Evolutionary conservation across 495 filamentous ascomycete species (phyloP).

Genomic region (Talaromyces stipitatus): DNA sequence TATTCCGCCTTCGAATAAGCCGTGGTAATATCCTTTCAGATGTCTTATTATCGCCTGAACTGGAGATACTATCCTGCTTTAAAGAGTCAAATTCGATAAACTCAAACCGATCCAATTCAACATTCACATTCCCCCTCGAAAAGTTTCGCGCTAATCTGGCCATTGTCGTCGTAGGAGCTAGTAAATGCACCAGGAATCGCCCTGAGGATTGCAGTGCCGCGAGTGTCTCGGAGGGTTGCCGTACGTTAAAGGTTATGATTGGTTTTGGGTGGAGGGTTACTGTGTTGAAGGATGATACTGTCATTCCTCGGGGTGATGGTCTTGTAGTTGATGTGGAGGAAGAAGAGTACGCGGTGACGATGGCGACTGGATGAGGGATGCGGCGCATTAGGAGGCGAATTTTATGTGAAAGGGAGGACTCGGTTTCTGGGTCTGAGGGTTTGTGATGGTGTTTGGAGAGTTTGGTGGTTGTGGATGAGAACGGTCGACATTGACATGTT

Average conservation of each 20-base stretch:
- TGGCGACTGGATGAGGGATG: constrained; percentile 65
- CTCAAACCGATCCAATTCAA: constrained; percentile 32
- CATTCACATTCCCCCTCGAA: constrained; percentile 28
- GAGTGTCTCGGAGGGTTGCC: constrained; percentile 62
- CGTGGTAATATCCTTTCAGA: neutral
- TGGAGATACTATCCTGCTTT: neutral
- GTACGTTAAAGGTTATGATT: constrained; percentile 73
- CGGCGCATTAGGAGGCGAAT: constrained; percentile 61
- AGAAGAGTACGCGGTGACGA: constrained; percentile 50
- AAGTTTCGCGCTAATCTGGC: constrained; percentile 37
- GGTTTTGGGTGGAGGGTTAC: constrained; percentile 60
- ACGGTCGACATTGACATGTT: neutral
- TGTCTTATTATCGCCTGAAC: neutral
- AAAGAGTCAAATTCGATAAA: constrained; percentile 11
- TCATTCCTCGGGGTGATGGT: constrained; percentile 52
- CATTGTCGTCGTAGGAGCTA: constrained; percentile 21
- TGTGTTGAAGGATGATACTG: constrained; percentile 77
- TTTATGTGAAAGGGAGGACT: constrained; percentile 8
- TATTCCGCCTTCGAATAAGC: neutral
- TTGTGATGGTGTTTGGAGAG: neutral
- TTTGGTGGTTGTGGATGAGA: neutral
- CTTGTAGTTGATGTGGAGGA: constrained; percentile 11
- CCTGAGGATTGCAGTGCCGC: constrained; percentile 46
- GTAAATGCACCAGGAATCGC: constrained; percentile 37
- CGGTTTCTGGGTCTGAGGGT: neutral